phyloP scores from a whole-genome alignment of 2,329 filamentous ascomycete genomes.

The Penicillium thymicola region DNA sequence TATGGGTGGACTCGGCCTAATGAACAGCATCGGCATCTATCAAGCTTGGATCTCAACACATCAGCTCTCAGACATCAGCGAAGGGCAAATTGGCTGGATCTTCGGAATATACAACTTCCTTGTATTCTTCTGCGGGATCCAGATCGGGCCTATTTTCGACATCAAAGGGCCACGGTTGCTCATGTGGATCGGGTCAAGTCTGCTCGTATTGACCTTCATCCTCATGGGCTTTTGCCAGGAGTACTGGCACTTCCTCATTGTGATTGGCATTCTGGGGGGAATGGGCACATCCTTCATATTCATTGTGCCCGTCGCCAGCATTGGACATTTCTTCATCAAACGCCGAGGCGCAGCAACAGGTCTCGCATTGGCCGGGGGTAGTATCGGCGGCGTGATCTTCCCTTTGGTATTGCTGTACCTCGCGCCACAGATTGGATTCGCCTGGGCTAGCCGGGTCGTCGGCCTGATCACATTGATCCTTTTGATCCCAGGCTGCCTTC shows the following conservation, averaged over 20 bases:
- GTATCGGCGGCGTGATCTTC: conserved; percentile 21
- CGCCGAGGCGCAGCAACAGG: conserved; percentile 17
- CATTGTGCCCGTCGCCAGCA: conserved; percentile 18
- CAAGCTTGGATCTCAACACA: conserved; percentile 40
- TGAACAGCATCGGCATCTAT: conserved; percentile 41
- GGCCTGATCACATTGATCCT: conserved; percentile 15
- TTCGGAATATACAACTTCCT: conserved; percentile 42
- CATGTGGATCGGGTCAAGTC: conserved; percentile 4
- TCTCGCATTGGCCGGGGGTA: conserved; percentile 14
- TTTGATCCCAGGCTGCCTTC: conserved; percentile 13
- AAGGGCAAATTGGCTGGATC: conserved; percentile 40
- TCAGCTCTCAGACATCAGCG: conserved; percentile 34
- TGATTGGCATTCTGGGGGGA: conserved; percentile 14
- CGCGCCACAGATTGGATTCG: conserved; percentile 13
- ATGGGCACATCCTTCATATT: conserved; percentile 18
- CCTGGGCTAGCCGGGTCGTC: conserved; percentile 17
- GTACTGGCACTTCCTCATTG: conserved; percentile 20
- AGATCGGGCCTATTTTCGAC: conserved; percentile 40
- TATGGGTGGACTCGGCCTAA: conserved; percentile 40
- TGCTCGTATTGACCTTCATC: conserved; percentile 33
- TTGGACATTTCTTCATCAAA: conserved; percentile 15
- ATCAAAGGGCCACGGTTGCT: conserved; percentile 24
- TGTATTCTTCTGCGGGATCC: conserved; percentile 32
- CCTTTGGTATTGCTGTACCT: conserved; percentile 17
- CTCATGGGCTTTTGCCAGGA: conserved; percentile 17